Percentiles rank a stretch among this genome's conserved stretches.
These are phyloP conservation scores for Coccomyxa sp. DNA, from an alignment of 139 green algal species.

Conservation along the genomic window DNA sequence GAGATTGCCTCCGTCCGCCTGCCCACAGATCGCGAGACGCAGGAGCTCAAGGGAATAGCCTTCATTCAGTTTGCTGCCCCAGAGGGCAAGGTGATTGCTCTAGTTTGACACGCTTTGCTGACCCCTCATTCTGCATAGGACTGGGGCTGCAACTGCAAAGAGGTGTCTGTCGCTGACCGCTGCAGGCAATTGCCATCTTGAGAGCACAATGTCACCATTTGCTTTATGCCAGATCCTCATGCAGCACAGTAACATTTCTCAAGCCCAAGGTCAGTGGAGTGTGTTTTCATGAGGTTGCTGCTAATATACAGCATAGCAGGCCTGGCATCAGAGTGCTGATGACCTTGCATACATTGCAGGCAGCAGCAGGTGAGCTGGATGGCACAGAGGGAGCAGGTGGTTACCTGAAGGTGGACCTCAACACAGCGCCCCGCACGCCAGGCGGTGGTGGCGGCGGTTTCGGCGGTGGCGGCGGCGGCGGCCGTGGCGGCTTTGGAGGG, in stretches of 20 bases:
- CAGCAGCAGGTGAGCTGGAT: slow-evolving; percentile 38
- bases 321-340: neutral
- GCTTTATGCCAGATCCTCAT: too few relatives aligned
- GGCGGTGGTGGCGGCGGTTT: slow-evolving; percentile 23
- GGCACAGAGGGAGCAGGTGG: slow-evolving; percentile 55
- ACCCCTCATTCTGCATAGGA: too few relatives aligned
- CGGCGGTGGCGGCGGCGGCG: slow-evolving; percentile 39
- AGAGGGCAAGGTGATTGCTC: slow-evolving; percentile 56
- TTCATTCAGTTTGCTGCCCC: slow-evolving; percentile 65
- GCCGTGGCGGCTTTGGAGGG: slow-evolving; percentile 35
- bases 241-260: too few relatives aligned
- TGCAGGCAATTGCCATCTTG: too few relatives aligned
- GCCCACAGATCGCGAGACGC: slow-evolving; percentile 69
- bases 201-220: too few relatives aligned
- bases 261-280: too few relatives aligned
- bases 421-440: neutral
- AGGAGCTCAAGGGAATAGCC: slow-evolving; percentile 69
- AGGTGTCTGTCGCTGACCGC: too few relatives aligned
- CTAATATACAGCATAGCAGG: neutral
- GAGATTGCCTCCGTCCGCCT: slow-evolving; percentile 60
- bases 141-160: too few relatives aligned
- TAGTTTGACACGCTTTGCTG: too few relatives aligned
- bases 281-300: neutral
- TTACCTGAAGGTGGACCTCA: slow-evolving; percentile 53
- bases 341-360: slow-evolving; percentile 9